Evolutionary conservation across 306 rosid species (phyloP).

Genomic region (Luffa aegyptiaca): DNA sequence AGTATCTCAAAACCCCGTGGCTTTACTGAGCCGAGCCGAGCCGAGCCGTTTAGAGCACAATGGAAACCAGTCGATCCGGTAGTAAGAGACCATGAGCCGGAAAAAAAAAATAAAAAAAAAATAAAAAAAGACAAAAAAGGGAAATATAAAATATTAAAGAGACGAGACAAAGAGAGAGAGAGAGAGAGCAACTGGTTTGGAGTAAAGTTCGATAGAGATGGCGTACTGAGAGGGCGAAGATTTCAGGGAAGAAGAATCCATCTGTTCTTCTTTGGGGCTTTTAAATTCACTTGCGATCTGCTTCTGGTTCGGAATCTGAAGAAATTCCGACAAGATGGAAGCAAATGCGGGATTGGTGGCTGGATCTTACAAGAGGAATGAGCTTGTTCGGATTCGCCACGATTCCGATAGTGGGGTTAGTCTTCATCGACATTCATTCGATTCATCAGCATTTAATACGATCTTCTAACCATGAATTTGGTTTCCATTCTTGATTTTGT

Average conservation of each 20-base stretch:
- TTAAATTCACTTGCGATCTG: neutral
- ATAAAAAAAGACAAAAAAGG: neutral
- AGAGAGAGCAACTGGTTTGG: conserved; percentile 10
- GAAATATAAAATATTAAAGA: neutral
- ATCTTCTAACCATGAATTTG: neutral
- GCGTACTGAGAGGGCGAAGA: conserved; percentile 58
- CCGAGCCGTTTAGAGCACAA: neutral
- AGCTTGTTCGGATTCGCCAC: conserved; percentile 88
- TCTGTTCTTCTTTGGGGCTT: neutral
- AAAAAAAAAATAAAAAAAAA: neutral
- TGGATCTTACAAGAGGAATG: conserved; percentile 87
- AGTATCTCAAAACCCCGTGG: neutral
- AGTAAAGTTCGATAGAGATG: conserved; percentile 22
- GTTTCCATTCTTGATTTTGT: neutral
- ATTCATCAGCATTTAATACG: neutral
- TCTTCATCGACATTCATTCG: neutral
- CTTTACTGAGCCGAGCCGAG: neutral
- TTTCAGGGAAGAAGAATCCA: conserved; percentile 6
- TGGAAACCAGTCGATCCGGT: conserved; percentile 5
- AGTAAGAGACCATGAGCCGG: neutral
- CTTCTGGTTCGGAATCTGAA: conserved; percentile 9
- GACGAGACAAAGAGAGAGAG: neutral
- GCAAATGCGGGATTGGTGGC: conserved; percentile 90
- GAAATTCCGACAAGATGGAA: conserved; percentile 40
- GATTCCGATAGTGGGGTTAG: conserved; percentile 89